phyloP scores from a whole-genome alignment of 768 basidiomycete species.

The Rhizopogon rudus region DNA sequence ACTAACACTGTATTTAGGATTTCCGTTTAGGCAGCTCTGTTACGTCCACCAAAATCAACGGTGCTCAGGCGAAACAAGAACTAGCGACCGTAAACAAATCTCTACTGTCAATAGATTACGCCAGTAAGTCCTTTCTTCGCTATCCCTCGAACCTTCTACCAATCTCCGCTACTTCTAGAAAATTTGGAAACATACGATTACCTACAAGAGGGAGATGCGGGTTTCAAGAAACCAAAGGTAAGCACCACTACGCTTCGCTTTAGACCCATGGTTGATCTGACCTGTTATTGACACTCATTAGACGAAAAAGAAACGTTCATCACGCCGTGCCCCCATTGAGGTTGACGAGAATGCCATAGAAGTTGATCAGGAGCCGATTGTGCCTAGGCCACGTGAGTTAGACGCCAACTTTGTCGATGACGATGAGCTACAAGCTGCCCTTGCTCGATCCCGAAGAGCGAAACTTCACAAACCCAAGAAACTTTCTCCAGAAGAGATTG shows the following conservation, averaged over 20 bases:
- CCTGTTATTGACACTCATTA: slow-evolving; percentile 21
- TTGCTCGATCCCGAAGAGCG: slow-evolving; percentile 80
- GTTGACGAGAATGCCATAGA: slow-evolving; percentile 57
- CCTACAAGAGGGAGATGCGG: slow-evolving; percentile 82
- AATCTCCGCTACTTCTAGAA: slow-evolving; percentile 41
- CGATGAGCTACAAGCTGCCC: slow-evolving; percentile 92
- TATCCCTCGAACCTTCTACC: background rate
- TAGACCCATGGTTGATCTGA: background rate
- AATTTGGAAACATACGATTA: slow-evolving; percentile 87
- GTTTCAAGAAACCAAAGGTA: slow-evolving; percentile 94
- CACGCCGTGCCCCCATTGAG: slow-evolving; percentile 48
- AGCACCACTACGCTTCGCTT: slow-evolving; percentile 4
- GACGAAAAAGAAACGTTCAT: slow-evolving; percentile 91
- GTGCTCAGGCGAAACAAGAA: slow-evolving; percentile 40
- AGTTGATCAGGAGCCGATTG: slow-evolving; percentile 69
- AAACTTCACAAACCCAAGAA: slow-evolving; percentile 77
- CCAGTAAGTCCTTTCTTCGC: slow-evolving; percentile 52
- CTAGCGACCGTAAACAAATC: slow-evolving; percentile 70
- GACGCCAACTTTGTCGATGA: slow-evolving; percentile 95
- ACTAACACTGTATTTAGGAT: slow-evolving; percentile 42
- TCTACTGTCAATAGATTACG: slow-evolving; percentile 81
- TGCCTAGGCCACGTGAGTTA: slow-evolving; percentile 65
- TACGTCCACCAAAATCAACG: slow-evolving; percentile 32
- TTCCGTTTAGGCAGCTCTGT: slow-evolving; percentile 79
- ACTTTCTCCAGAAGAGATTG: slow-evolving; percentile 77